These are phyloP conservation scores for Fonsecaea pedrosoi DNA, from an alignment of 2,329 filamentous ascomycete genomes.

Conservation along the genomic window DNA sequence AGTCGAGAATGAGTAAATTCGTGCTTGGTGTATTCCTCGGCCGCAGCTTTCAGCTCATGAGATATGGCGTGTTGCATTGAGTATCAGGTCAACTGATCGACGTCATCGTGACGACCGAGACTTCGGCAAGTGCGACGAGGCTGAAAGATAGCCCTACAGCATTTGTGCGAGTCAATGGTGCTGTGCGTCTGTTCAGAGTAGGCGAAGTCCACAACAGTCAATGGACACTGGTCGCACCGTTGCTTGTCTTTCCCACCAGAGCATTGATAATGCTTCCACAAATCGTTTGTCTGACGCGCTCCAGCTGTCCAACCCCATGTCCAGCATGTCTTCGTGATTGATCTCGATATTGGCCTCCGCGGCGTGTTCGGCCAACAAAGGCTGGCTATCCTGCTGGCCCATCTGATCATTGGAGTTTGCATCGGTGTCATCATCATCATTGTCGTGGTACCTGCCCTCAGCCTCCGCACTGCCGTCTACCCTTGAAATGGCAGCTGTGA, in stretches of 20 bases:
- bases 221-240: constrained; percentile 53
- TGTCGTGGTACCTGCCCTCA: constrained; percentile 33
- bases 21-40: constrained; percentile 3
- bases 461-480: constrained; percentile 43
- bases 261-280: constrained; percentile 52
- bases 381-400: constrained; percentile 36
- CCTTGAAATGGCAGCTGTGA: constrained; percentile 51
- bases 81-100: background rate
- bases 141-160: background rate
- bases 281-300: constrained; percentile 55
- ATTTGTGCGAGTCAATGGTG: background rate
- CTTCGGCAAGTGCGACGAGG: background rate
- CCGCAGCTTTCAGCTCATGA: background rate
- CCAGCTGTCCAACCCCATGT: constrained; percentile 59
- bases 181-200: constrained; percentile 43
- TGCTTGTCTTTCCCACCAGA: constrained; percentile 56
- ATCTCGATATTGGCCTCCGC: constrained; percentile 46
- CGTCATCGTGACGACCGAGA: constrained; percentile 10
- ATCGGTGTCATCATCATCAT: constrained; percentile 25
- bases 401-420: constrained; percentile 22
- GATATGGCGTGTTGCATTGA: constrained; percentile 2
- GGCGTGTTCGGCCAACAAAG: constrained; percentile 35
- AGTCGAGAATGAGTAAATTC: background rate
- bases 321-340: constrained; percentile 53
- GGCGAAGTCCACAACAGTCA: constrained; percentile 56